Base-by-base conservation (phyloP, 192 early-diverging fungal genomes). In the Podila clonocystis region DNA sequence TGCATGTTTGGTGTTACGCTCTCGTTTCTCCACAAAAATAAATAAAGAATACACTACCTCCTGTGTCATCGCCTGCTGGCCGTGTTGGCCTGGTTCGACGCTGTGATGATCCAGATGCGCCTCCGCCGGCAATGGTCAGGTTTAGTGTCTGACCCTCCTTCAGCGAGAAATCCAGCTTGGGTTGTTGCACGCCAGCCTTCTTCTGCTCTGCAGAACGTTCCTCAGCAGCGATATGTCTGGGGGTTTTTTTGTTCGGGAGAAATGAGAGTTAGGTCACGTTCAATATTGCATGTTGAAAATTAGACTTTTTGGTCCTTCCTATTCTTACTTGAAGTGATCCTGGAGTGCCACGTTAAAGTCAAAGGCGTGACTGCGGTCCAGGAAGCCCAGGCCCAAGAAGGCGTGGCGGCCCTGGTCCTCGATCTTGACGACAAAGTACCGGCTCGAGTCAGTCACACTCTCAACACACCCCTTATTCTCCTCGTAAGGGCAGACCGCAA, bases 281-380 rank as follows among this genome's bases (percentile, higher is more conserved):
- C 9, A 65, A 17, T 17, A 28, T 58, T 13, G 49, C n/a, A n/a
- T 24, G 52, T 26, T 26, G 24, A 70, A 65, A 8, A 58, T 36
- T 26, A 24, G 28, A 63, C 12, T 30, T 6, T 63, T 24, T 20
- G 20, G 30, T 19, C 26, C 30, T 29, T 41, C 41, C 22, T 5
- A 29, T 17, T 67, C 82, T 68, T 83, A 93, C 91, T 92, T 94
- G 67, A 83, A 76, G 71, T 89, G 91, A 82, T 97, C 95, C 82
- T 96, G 94, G 5, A 97, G 79, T 2, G 94, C 91, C 5, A 97
- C 95, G 72, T 97, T 96, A 65, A 96, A 95, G 76, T 97, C 95
- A 85, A 97, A 97, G 4, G 95, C 92, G 68, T 89, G 85, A 34
- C 86, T 87, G 17, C 95, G 87, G 75, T 97, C 95, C 49, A 87